Evolutionary conservation across 331 rosid genomes (phyloP), one percentile per base, ranked within the genome.

Genomic region (Arachis monticola): DNA sequence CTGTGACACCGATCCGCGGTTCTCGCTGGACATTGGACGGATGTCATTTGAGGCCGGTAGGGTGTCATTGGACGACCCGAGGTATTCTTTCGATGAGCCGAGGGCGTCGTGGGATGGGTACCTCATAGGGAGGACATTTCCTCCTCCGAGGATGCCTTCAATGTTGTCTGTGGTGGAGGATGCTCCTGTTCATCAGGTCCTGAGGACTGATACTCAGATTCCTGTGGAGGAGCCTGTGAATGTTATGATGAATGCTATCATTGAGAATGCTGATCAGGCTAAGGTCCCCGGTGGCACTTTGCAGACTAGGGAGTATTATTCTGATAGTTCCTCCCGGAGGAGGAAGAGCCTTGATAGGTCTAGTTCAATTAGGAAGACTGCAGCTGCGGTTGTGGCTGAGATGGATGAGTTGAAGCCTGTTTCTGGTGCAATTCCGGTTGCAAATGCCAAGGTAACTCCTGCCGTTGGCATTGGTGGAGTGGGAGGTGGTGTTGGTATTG

Each of bases 41-140:
- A 86, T 90, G 61, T 91, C 97, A 1, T 74, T 85, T 1, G 92
- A 84, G 10, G 84, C 86, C 2, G 82, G 83, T 6, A 65, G 91
- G 74, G 78, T 85, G 8, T 87, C 92, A 10, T 81, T 90, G 12
- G 96, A 94, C 35, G 97, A 93, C 80, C 87, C 98, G 13, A 84
- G 98, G 0, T 86, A 89, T 79, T 93, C 98, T 6, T 89, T 94
- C 6, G 99, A 94, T 3, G 99, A 94, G 80, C 97, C 99, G 2
- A 79, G 99, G 6, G 99, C 99, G 3, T 94, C 99, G 1, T 94
- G 99, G 99, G 99, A 94, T 60, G 99, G 99, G 11, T 77, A 94
- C 71, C 73, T 94, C n/a, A 84, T 87, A 2, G 94, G 96, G 5
- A 85, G 87, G 52, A 81, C 93, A 0, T 83, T 88, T 55, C 87